A percentile compares a stretch with the other conserved stretches of the same genome.
Conservation (phyloP, 805 yeast genomes). For the Kregervanrija delftensis region DNA sequence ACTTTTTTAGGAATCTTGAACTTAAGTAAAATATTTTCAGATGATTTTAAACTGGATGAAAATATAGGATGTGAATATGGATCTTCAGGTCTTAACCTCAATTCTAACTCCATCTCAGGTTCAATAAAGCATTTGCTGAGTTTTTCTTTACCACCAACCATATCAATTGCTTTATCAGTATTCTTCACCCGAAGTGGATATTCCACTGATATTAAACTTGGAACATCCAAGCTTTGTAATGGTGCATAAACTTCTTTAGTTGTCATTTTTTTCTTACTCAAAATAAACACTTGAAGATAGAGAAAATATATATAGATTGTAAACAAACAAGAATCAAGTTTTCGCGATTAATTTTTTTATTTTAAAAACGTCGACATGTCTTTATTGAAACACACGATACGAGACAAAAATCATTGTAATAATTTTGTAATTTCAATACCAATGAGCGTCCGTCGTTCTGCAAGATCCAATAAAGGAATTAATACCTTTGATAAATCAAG, state of each 20-base stretch:
- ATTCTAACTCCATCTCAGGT: slow-evolving; percentile 22
- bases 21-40: slow-evolving; percentile 54
- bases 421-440: slow-evolving; percentile 5
- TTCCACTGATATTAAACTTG: slow-evolving; percentile 70
- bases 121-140: slow-evolving; percentile 37
- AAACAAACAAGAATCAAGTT: not conserved
- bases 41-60: slow-evolving; percentile 38
- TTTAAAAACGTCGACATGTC: too few relatives aligned
- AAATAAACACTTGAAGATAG: not conserved
- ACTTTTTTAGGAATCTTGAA: slow-evolving; percentile 53
- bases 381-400: too few relatives aligned
- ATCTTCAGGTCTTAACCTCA: slow-evolving; percentile 28
- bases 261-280: not conserved
- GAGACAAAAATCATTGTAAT: not conserved
- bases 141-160: slow-evolving; percentile 58
- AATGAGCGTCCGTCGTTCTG: slow-evolving; percentile 31
- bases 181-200: slow-evolving; percentile 68
- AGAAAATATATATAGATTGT: not conserved
- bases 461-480: slow-evolving; percentile 36
- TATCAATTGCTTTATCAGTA: slow-evolving; percentile 51
- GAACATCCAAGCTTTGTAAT: slow-evolving; percentile 56
- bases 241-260: slow-evolving; percentile 8
- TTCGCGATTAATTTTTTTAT: too few relatives aligned
- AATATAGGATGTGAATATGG: slow-evolving; percentile 53
- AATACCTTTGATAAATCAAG: slow-evolving; percentile 14